phyloP scores from a whole-genome alignment of 2,329 filamentous ascomycete species.

The Aspergillus aculeatinus region DNA sequence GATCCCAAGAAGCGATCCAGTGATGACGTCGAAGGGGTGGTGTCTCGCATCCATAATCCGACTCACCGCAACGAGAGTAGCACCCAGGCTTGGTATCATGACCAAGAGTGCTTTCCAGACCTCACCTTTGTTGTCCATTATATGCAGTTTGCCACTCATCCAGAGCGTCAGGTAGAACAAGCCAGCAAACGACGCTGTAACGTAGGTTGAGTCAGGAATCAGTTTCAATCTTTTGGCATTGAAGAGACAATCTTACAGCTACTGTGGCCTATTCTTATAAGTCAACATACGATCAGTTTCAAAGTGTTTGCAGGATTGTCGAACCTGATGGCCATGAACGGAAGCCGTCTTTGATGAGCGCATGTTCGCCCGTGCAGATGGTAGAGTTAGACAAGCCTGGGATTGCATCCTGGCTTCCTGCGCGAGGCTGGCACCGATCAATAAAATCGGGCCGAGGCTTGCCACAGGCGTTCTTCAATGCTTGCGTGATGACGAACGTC shows the following conservation, averaged over 20 bases:
- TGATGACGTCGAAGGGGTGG: slow-evolving; percentile 61
- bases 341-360: slow-evolving; percentile 59
- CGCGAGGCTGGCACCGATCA: slow-evolving; percentile 50
- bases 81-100: slow-evolving; percentile 54
- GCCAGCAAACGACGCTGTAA: slow-evolving; percentile 56
- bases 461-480: slow-evolving; percentile 59
- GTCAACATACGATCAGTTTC: slow-evolving; percentile 18
- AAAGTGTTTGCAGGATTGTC: slow-evolving; percentile 6
- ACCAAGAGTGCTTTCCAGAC: slow-evolving; percentile 60
- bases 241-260: slow-evolving; percentile 17
- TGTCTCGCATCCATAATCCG: slow-evolving; percentile 63
- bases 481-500: slow-evolving; percentile 59
- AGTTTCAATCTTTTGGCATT: not conserved
- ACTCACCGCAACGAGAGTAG: slow-evolving; percentile 55
- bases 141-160: slow-evolving; percentile 59
- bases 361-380: slow-evolving; percentile 53
- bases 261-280: slow-evolving; percentile 18
- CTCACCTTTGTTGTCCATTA: slow-evolving; percentile 60
- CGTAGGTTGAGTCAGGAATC: slow-evolving; percentile 12
- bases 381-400: slow-evolving; percentile 47
- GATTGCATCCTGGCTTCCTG: slow-evolving; percentile 35
- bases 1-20: slow-evolving; percentile 55
- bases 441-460: slow-evolving; percentile 62
- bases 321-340: slow-evolving; percentile 58
- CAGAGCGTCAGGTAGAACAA: slow-evolving; percentile 61